Base-by-base conservation (phyloP, 257 asterid genomes). In the Nicotiana attenuata region DNA sequence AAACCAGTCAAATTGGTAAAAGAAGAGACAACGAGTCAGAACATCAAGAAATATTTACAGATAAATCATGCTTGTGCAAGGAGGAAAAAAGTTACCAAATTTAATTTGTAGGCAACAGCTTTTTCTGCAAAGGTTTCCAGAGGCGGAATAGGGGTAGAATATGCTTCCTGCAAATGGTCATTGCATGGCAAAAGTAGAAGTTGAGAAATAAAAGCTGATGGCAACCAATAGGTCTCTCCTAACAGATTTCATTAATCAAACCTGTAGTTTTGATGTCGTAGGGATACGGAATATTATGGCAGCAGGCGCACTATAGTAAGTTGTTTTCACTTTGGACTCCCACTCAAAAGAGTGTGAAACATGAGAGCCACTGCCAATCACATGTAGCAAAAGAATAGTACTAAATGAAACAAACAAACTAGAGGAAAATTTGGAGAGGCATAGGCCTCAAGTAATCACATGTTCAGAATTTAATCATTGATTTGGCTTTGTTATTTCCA, bases 291-390 rank as follows among this genome's bases (percentile, higher is more conserved):
- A 92, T 38, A 90, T 91, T 83, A 91, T 87, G 83, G 83, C 76
- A 60, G 95, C 93, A 83, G 97, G 93, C 3, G 90, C 85, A 4
- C 91, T 91, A 52, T 90, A 82, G 86, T 89, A 92, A 53, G 91
- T 88, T 3, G 89, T 88, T 85, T 90, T 88, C 80, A 86, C 87
- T 81, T 87, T 90, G 15, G 93, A 87, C 66, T 89, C 93, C 91
- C 91, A 82, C 89, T 88, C 90, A 78, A 90, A 90, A 47, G 94
- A 85, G 85, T 92, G 97, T 50, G 94, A 90, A 78, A 89, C 90
- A 50, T 85, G 86, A 81, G 93, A 84, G 56, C 94, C 97, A 59
- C 97, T 92, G 89, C 56, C 68, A 85, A 50, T 64, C 80, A 83
- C 31, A 66, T 35, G 65, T 66, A 79, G 7, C 28, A 67, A 31